phyloP scores from a whole-genome alignment of 2,329 filamentous ascomycete genomes.

The Zymoseptoria brevis region DNA sequence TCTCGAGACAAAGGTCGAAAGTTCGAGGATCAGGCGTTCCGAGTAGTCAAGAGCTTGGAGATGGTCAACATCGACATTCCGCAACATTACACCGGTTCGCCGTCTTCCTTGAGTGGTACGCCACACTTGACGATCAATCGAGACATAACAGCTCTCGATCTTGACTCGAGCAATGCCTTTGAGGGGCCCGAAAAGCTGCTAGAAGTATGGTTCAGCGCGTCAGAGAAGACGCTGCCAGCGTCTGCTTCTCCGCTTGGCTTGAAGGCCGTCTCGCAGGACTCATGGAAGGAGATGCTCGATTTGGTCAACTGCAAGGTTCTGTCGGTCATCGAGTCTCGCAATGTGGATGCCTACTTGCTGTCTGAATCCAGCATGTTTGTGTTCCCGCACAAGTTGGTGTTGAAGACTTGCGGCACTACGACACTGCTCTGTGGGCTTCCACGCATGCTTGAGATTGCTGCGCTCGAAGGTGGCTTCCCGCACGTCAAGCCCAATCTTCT shows the following conservation, averaged over 20 bases:
- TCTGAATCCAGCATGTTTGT: slow-evolving; percentile 99
- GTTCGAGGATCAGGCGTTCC: not conserved
- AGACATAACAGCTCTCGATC: slow-evolving; percentile 72
- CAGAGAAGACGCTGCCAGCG: slow-evolving; percentile 62
- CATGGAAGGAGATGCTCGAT: slow-evolving; percentile 95
- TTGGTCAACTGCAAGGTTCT: slow-evolving; percentile 98
- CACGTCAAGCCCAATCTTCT: slow-evolving; percentile 61
- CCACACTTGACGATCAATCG: slow-evolving; percentile 95
- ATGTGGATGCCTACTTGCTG: slow-evolving; percentile 90
- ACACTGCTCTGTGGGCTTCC: slow-evolving; percentile 84
- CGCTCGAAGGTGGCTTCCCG: slow-evolving; percentile 79
- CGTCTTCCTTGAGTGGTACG: slow-evolving; percentile 67
- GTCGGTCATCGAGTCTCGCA: slow-evolving; percentile 84
- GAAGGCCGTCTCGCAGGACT: slow-evolving; percentile 74
- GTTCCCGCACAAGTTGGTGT: slow-evolving; percentile 97
- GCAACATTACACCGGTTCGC: slow-evolving; percentile 66
- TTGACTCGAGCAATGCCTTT: slow-evolving; percentile 93
- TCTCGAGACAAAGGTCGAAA: not conserved
- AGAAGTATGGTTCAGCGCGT: slow-evolving; percentile 94
- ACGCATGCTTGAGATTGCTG: slow-evolving; percentile 86
- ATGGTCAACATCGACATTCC: slow-evolving; percentile 82
- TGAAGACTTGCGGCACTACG: slow-evolving; percentile 97
- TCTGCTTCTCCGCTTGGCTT: slow-evolving; percentile 67
- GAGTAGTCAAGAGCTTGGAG: slow-evolving; percentile 38
- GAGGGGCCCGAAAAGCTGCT: slow-evolving; percentile 97